Percentiles rank a stretch among this genome's conserved stretches.
Evolutionary conservation across 139 green algal genomes (phyloP).

Genomic region (Asterochloris sp.): DNA sequence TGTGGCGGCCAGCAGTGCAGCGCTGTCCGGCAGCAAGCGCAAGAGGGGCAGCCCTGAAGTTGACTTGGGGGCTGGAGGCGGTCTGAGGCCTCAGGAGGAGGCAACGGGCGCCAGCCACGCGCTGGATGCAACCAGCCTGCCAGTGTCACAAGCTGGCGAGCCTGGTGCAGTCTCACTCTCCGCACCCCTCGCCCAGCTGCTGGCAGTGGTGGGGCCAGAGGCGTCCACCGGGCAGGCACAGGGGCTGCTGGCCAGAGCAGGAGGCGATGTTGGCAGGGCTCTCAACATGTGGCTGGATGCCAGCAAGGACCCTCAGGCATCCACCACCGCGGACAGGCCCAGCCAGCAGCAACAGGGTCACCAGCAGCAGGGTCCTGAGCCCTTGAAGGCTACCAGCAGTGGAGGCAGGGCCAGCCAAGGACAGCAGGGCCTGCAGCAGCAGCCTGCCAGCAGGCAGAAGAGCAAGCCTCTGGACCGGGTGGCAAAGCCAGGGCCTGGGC

Average conservation of each 20-base stretch:
- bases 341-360: neutral
- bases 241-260: constrained; percentile 30
- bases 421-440: neutral
- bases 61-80: no score
- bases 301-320: no score
- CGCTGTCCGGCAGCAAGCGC: no score
- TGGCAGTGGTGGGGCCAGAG: constrained; percentile 33
- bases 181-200: constrained; percentile 20
- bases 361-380: neutral
- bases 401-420: neutral
- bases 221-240: constrained; percentile 1
- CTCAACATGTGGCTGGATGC: constrained; percentile 40
- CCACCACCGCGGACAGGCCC: no score
- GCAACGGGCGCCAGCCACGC: no score
- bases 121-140: no score
- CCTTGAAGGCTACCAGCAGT: neutral
- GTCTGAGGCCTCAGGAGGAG: no score
- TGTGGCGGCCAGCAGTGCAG: no score
- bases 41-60: no score
- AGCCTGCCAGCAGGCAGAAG: neutral
- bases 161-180: no score
- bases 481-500: constrained; percentile 1
- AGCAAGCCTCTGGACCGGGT: neutral
- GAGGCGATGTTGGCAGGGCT: constrained; percentile 26
- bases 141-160: no score